phyloP scores from a whole-genome alignment of 768 basidiomycete species.

The Stropharia rugosoannulata region DNA sequence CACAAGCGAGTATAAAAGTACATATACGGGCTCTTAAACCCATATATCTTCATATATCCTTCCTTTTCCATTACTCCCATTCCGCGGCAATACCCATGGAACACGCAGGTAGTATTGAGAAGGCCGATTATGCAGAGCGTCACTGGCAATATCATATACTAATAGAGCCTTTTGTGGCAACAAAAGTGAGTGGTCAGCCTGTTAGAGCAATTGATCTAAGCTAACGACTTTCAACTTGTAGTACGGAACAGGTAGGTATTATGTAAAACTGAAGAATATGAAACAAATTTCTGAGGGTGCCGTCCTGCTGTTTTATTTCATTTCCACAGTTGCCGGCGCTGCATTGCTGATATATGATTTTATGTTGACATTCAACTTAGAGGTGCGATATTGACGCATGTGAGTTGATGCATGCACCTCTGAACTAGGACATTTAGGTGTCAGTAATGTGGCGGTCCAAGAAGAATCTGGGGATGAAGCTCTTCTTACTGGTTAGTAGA shows the following conservation, averaged over 20 bases:
- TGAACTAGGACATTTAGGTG: constrained; percentile 5
- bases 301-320: neutral
- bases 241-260: neutral
- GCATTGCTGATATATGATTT: no score
- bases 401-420: neutral
- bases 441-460: constrained; percentile 19
- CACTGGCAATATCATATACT: neutral
- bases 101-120: no score
- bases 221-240: neutral
- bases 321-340: neutral
- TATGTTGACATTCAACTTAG: neutral
- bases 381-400: neutral
- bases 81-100: no score
- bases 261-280: neutral
- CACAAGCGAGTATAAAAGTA: no score
- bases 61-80: no score
- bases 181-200: neutral
- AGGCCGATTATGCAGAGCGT: no score
- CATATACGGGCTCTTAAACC: no score
- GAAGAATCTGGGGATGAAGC: constrained; percentile 16
- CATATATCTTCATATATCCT: no score
- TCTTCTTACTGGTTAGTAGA: constrained; percentile 18
- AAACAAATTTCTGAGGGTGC: neutral
- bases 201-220: neutral
- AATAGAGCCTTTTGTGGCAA: neutral